Evolutionary conservation across 2,329 filamentous ascomycete species (phyloP), one percentile per base, ranked within the genome.

Genomic region (Blastomyces emzantsi): DNA sequence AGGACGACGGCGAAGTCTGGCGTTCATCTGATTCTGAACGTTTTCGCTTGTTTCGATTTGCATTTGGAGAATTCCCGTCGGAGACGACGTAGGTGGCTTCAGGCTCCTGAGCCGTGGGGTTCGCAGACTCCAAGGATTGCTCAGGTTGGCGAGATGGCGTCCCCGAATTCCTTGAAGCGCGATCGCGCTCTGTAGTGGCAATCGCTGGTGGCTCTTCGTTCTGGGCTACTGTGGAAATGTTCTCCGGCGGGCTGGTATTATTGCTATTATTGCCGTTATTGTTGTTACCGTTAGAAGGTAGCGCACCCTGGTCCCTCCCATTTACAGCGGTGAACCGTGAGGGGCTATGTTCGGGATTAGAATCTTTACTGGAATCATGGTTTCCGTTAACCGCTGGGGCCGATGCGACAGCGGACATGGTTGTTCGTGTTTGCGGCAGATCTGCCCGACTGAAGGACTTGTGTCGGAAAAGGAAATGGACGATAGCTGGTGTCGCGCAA

Each of bases 11-110:
- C 67, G 66, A 68, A 64, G 66, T 71, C 68, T 68, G 69, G 51
- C 71, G 74, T 63, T 87, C 87, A 47, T 79, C 74, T 6, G 88
- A 90, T 56, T 80, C 77, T 7, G 89, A 90, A 65, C 89, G 84
- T 75, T 91, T 93, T 64, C 81, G 75, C 68, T 82, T 82, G 70
- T 86, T 62, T 25, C 77, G 73, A 64, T 74, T 75, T 28, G 43
- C 51, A 69, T 69, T 30, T 71, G 70, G 64, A 79, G 79, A 54
- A 75, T 69, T 33, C 73, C 71, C 67, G 78, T 81, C 56, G 79
- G 81, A 65, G 80, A 82, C 68, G 74, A 54, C 56, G 60, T 36
- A 64, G 28, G 61, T 64, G 60, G 70, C 68, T 15, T 71, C 69
- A 61, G 69, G 70, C 60, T 70, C 67, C 49, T 68, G 64, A 62